A percentile compares a stretch with the other conserved stretches of the same genome.
Conservation (phyloP, 164 flowering plant genomes). For the Vitis cinerea region DNA sequence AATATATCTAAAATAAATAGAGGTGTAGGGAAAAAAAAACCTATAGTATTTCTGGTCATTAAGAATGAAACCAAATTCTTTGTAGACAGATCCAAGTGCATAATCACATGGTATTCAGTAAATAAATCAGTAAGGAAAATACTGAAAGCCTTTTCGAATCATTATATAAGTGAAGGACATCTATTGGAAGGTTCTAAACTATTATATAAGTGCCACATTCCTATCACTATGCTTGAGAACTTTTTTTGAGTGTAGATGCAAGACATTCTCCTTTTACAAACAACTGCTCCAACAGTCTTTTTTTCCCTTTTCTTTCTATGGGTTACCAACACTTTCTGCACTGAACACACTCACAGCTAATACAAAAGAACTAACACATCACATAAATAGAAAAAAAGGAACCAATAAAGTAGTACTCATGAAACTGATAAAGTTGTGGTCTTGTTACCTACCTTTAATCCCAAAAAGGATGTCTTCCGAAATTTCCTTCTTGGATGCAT, state of each 20-base stretch:
- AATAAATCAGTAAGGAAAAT: background rate
- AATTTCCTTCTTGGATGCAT: constrained; percentile 14
- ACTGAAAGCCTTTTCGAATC: too few species aligned
- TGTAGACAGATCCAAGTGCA: background rate
- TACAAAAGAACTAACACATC: background rate
- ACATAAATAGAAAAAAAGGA: background rate
- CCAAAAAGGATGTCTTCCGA: constrained; percentile 21
- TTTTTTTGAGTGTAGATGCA: too few species aligned
- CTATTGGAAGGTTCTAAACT: background rate
- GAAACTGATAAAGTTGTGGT: background rate
- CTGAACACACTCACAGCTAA: background rate
- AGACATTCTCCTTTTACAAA: too few species aligned
- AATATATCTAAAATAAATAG: too few species aligned
- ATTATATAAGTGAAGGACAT: background rate
- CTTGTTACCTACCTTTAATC: constrained; percentile 18
- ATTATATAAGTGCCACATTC: constrained; percentile 1
- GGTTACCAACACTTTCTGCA: too few species aligned
- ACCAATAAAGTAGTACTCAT: background rate
- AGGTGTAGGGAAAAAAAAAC: too few species aligned
- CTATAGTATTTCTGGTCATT: background rate
- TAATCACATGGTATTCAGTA: background rate
- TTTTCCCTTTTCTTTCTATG: too few species aligned
- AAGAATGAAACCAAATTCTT: background rate
- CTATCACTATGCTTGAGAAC: background rate
- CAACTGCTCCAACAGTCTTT: too few species aligned